Evolutionary conservation across 23 red algal genomes (phyloP).

Genomic region (Agarophyton chilense): DNA sequence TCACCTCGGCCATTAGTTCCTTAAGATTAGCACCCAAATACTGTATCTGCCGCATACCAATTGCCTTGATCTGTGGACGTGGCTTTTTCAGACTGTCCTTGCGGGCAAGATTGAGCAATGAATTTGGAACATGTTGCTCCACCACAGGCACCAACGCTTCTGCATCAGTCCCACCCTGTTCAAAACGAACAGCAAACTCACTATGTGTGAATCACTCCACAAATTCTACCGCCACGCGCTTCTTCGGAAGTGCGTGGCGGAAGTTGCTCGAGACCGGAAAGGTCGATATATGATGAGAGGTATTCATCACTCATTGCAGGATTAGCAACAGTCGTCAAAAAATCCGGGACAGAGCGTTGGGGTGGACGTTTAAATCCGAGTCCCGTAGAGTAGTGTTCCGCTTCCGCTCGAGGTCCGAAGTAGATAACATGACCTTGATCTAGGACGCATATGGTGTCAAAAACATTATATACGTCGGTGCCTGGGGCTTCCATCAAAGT

Average conservation of each 20-base stretch:
- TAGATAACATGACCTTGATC: slow-evolving; percentile 82
- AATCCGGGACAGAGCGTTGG: slow-evolving; percentile 87
- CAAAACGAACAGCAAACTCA: not conserved
- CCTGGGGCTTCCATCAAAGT: slow-evolving; percentile 83
- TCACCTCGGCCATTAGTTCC: slow-evolving; percentile 32
- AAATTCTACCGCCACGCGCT: too few relatives aligned
- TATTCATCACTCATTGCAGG: slow-evolving; percentile 30
- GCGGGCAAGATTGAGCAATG: not conserved
- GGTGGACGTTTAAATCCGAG: slow-evolving; percentile 82
- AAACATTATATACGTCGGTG: slow-evolving; percentile 76
- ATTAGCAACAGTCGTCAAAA: slow-evolving; percentile 82
- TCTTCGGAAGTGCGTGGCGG: not conserved
- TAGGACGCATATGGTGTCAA: slow-evolving; percentile 91
- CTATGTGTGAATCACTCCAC: not conserved
- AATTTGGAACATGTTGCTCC: not conserved
- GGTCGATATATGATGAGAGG: not conserved
- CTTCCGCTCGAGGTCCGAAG: slow-evolving; percentile 83
- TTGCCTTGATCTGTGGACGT: slow-evolving; percentile 55
- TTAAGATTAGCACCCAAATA: not conserved
- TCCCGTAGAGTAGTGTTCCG: slow-evolving; percentile 67
- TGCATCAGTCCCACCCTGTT: not conserved
- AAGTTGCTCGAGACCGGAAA: not conserved
- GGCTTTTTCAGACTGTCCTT: slow-evolving; percentile 53
- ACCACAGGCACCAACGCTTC: not conserved
- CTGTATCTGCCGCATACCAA: slow-evolving; percentile 25